phyloP scores from a whole-genome alignment of 805 yeast species.

The Debaryomyces prosopidis region DNA sequence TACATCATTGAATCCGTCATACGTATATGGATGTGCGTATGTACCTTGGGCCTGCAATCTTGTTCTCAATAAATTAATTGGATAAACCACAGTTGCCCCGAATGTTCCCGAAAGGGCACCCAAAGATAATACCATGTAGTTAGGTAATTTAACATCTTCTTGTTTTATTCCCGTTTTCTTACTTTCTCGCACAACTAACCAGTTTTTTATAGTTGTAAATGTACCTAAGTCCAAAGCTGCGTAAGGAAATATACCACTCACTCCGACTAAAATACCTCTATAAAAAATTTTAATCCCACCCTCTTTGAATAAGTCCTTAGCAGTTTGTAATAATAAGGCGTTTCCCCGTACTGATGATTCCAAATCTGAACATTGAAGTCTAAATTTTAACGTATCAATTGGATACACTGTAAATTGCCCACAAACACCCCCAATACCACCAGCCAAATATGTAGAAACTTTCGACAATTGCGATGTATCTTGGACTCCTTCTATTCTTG shows the following conservation, averaged over 20 bases:
- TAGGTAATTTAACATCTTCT: constrained; percentile 74
- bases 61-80: constrained; percentile 86
- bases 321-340: constrained; percentile 61
- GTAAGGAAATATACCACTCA: constrained; percentile 94
- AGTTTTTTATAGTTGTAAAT: constrained; percentile 79
- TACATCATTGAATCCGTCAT: constrained; percentile 80
- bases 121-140: constrained; percentile 76
- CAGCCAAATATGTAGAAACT: constrained; percentile 82
- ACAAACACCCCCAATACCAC: constrained; percentile 94
- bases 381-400: constrained; percentile 88
- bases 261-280: constrained; percentile 87
- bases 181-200: constrained; percentile 69
- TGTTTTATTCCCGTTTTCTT: constrained; percentile 47
- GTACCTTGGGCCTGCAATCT: constrained; percentile 98
- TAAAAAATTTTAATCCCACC: constrained; percentile 83
- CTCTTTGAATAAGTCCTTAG: constrained; percentile 71
- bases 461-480: constrained; percentile 72
- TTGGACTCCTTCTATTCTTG: constrained; percentile 71
- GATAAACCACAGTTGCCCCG: constrained; percentile 95
- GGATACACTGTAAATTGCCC: constrained; percentile 95
- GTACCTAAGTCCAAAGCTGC: constrained; percentile 97
- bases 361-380: constrained; percentile 89
- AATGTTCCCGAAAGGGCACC: constrained; percentile 96
- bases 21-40: constrained; percentile 86
- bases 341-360: constrained; percentile 64